A percentile compares a stretch with the other conserved stretches of the same genome.
These are phyloP conservation scores for Leptomonas pyrrhocoris DNA, from an alignment of 208 protist genomes.

Conservation along the genomic window DNA sequence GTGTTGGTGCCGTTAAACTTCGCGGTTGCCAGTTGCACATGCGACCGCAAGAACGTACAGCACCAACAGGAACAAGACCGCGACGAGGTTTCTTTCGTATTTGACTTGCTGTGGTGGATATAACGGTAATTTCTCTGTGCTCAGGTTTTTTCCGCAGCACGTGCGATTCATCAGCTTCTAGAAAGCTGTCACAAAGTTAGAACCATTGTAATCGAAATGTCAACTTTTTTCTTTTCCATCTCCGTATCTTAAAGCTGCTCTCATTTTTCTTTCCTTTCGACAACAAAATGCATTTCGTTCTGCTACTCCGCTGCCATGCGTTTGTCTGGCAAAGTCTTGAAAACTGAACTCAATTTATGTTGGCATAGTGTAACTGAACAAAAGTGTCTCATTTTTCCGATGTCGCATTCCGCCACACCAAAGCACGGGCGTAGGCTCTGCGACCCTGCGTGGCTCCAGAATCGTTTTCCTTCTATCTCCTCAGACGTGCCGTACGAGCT, in stretches of 20 bases:
- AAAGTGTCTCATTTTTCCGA: neutral
- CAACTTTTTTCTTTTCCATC: neutral
- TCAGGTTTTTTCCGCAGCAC: too few relatives aligned
- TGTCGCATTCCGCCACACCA: neutral
- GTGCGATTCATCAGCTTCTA: too few relatives aligned
- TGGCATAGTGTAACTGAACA: neutral
- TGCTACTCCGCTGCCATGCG: neutral
- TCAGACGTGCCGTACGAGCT: neutral
- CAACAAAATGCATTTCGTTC: neutral
- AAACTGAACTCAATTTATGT: neutral
- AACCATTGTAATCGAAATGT: too few relatives aligned
- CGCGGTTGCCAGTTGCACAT: neutral
- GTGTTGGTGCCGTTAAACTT: neutral
- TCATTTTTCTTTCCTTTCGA: constrained; percentile 5
- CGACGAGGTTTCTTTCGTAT: too few relatives aligned
- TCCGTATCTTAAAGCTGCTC: constrained; percentile 7
- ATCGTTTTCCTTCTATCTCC: neutral
- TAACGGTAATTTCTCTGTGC: too few relatives aligned
- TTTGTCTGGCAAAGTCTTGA: neutral
- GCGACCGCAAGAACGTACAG: constrained; percentile 7
- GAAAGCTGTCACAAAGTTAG: too few relatives aligned
- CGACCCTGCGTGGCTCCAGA: constrained; percentile 25
- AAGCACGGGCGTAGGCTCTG: constrained; percentile 13
- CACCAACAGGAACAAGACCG: neutral
- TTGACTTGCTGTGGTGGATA: too few relatives aligned